These are phyloP conservation scores for Urostyla sp. DNA, from an alignment of 73 alveolate species.

Conservation along the genomic window DNA sequence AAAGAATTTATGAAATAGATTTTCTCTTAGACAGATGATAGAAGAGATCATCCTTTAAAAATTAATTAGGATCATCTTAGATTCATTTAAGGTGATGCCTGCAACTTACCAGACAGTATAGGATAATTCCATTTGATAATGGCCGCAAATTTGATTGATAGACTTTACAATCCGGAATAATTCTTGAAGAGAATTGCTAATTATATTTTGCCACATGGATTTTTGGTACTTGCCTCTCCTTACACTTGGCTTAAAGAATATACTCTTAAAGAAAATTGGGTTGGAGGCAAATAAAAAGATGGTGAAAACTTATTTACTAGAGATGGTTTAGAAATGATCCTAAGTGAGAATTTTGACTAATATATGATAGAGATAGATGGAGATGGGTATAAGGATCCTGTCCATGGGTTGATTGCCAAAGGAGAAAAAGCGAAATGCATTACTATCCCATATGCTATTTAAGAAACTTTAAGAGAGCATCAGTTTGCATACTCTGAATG, in stretches of 20 bases:
- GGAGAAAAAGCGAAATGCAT: neutral
- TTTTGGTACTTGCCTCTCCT: conserved; percentile 50
- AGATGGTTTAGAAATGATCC: neutral
- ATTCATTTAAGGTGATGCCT: conserved; percentile 53
- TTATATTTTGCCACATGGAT: conserved; percentile 32
- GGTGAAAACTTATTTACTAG: neutral
- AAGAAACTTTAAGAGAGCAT: neutral
- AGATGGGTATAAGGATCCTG: neutral
- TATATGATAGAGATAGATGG: neutral
- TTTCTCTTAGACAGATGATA: no score
- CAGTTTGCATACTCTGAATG: neutral
- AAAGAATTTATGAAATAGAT: no score
- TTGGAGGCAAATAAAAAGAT: conserved; percentile 50
- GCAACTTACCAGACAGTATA: conserved; percentile 41
- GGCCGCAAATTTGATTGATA: conserved; percentile 52
- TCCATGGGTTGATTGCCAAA: neutral
- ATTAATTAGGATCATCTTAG: neutral
- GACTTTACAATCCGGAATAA: conserved; percentile 59
- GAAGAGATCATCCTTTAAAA: no score
- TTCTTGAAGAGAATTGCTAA: conserved; percentile 43
- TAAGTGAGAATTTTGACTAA: neutral
- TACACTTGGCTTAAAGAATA: conserved; percentile 61
- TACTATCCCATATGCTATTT: neutral
- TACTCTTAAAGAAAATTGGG: conserved; percentile 52
- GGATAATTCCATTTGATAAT: conserved; percentile 48